Conservation (phyloP, 1,284 basidiomycete species). For the Meripilus lineatus region DNA sequence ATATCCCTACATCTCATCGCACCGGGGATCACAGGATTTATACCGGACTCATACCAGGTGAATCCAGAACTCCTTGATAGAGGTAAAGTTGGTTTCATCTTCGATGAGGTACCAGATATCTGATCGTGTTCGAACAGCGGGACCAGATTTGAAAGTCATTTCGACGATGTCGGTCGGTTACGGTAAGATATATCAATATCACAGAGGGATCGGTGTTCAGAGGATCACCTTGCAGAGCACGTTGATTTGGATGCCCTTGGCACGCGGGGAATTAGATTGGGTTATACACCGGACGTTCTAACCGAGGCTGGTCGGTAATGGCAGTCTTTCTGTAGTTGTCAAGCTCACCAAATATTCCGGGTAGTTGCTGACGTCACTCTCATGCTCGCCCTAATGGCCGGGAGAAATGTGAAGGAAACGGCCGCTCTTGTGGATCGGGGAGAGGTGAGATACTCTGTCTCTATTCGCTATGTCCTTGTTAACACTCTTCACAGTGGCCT, state of each 20-base stretch:
- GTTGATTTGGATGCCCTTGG: conserved; percentile 64
- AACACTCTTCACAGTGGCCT: conserved; percentile 40
- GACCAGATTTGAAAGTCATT: conserved; percentile 68
- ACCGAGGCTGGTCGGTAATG: conserved; percentile 75
- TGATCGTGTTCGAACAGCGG: no score
- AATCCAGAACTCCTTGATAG: conserved; percentile 69
- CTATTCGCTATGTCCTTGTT: not conserved
- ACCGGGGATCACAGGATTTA: conserved; percentile 12
- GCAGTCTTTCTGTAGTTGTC: not conserved
- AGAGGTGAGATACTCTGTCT: conserved; percentile 37
- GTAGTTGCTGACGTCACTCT: conserved; percentile 83
- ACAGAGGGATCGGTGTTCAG: not conserved
- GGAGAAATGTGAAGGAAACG: conserved; percentile 68
- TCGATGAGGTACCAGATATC: not conserved
- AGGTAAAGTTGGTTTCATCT: conserved; percentile 35
- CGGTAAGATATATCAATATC: conserved; percentile 43
- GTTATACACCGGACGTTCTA: conserved; percentile 89
- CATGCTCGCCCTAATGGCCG: conserved; percentile 89
- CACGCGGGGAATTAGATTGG: conserved; percentile 68
- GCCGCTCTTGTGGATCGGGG: conserved; percentile 65
- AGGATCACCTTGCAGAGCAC: conserved; percentile 59
- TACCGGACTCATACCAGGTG: conserved; percentile 41
- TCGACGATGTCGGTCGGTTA: conserved; percentile 91
- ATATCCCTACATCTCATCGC: not conserved
- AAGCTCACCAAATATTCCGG: not conserved